phyloP scores from a whole-genome alignment of 2,329 filamentous ascomycete species.

The Acrocalymma vagum region DNA sequence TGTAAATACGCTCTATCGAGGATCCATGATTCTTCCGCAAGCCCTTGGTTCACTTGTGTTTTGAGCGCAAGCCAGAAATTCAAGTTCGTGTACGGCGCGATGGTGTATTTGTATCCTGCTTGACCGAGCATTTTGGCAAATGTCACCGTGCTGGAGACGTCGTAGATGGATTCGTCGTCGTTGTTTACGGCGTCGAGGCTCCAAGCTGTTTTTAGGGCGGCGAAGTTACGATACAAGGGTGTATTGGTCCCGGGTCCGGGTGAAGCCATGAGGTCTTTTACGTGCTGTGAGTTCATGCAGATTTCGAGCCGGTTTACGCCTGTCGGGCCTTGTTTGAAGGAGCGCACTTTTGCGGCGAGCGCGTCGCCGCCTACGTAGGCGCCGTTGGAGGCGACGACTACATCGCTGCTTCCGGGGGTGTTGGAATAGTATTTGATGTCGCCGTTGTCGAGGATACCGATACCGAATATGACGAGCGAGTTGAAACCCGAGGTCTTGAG shows the following conservation, averaged over 20 bases:
- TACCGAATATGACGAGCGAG: conserved; percentile 54
- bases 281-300: conserved; percentile 54
- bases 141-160: conserved; percentile 51
- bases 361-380: conserved; percentile 59
- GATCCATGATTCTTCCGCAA: conserved; percentile 41
- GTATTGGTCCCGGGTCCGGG: conserved; percentile 33
- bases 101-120: conserved; percentile 55
- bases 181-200: conserved; percentile 57
- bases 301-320: conserved; percentile 52
- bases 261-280: conserved; percentile 48
- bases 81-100: conserved; percentile 53
- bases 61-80: conserved; percentile 48
- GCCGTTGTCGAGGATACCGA: conserved; percentile 54
- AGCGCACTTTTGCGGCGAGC: conserved; percentile 58
- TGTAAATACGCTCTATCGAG: conserved; percentile 55
- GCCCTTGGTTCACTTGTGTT: conserved; percentile 25
- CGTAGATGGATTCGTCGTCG: conserved; percentile 57
- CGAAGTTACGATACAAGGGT: conserved; percentile 52
- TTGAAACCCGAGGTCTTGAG: conserved; percentile 55
- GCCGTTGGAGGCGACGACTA: conserved; percentile 49
- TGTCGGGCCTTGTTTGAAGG: conserved; percentile 49
- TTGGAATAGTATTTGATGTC: conserved; percentile 57
- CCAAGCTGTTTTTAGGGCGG: conserved; percentile 52
- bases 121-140: conserved; percentile 54
- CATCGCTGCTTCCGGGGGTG: conserved; percentile 29